Base-by-base conservation (phyloP, 345 rosid genomes). In the Cardamine resedifolia region DNA sequence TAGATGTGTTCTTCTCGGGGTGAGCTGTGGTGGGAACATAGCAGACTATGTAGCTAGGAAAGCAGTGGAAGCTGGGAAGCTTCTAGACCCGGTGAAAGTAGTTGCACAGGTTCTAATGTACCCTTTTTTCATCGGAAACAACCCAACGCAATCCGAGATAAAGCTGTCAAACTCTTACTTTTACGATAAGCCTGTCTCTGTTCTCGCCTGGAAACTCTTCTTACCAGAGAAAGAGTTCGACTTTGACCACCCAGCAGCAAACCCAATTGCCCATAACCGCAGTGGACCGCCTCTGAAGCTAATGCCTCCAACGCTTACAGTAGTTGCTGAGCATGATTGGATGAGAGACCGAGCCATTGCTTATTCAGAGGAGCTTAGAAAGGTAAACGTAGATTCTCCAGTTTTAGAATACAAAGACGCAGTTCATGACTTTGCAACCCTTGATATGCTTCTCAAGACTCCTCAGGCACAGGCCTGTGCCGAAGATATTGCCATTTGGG, bases 261-360 rank as follows among this genome's bases (percentile, higher is more conserved):
- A 90, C 83, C 97, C 99, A 31, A 83, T 87, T 27, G 83, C 83
- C 12, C 85, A 91, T 12, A 87, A 80, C 34, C 83, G 93, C 48
- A 50, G 50, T 33, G 87, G 80, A 28, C 97, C 96, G 1, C 97
- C 90, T 36, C 71, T 91, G 58, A 95, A 91, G 77, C 79, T 80
- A 78, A 89, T 90, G 96, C 99, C 96, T 4, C 97, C 96, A 16
- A 95, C 97, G 11, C 87, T 95, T 33, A 91, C 96, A 23, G 86
- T 95, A 71, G 91, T 95, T 31, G 97, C 97, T 2, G 96, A 95
- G 69, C 96, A 87, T 10, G 99, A 91, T 76, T 91, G 96, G 96
- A 95, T 91, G 99, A 87, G 96, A 80, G 99, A 95, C 66, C 80
- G 90, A 48, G 99, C 97, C 80, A 90, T 91, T 70, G 88, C 92